These are phyloP conservation scores for Leccinum rimulosum DNA, from an alignment of 768 basidiomycete genomes.

Conservation along the genomic window DNA sequence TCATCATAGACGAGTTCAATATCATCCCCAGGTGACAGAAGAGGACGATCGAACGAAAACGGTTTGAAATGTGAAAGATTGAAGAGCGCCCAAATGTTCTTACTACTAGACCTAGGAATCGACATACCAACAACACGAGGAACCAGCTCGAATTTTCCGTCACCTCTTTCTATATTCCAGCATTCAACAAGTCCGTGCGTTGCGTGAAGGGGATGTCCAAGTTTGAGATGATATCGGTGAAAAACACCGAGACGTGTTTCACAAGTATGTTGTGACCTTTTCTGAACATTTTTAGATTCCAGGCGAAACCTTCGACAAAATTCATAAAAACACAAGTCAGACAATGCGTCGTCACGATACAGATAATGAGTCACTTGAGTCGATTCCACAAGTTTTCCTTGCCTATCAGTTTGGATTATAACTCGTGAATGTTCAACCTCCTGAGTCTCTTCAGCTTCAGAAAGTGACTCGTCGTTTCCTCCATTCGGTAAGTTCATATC, in stretches of 20 bases:
- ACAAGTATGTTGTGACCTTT: background rate
- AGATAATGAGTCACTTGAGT: background rate
- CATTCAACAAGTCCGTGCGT: background rate
- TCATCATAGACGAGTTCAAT: background rate
- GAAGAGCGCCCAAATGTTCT: background rate
- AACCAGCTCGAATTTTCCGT: background rate
- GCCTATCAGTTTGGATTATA: background rate
- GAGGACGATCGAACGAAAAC: background rate
- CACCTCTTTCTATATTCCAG: background rate
- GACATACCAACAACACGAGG: background rate
- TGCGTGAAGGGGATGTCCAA: background rate
- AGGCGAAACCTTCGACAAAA: background rate
- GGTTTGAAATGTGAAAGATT: background rate
- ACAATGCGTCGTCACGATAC: background rate
- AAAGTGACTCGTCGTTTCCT: background rate
- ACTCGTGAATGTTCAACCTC: background rate
- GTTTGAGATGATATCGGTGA: background rate
- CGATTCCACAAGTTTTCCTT: background rate
- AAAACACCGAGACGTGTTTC: background rate
- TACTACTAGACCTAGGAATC: background rate
- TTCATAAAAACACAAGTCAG: background rate
- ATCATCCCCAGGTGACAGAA: background rate
- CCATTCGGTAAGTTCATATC: no score
- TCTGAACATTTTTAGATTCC: background rate
- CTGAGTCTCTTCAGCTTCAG: background rate